Conservation (phyloP, 129 eudicot genomes). For the Cynara cardunculus region DNA sequence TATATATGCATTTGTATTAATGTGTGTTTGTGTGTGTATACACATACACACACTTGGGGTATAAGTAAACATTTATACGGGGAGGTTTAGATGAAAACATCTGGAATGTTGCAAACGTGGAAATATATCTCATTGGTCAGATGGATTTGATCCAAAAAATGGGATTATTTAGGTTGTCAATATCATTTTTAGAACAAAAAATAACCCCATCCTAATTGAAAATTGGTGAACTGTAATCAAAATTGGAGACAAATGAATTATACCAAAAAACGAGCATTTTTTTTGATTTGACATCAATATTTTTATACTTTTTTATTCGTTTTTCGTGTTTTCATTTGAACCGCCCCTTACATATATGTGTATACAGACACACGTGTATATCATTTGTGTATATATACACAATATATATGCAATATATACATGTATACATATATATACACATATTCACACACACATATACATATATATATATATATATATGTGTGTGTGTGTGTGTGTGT, state of each 20-base stretch:
- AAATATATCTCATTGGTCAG: not conserved
- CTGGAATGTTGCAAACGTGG: not conserved
- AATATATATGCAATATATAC: not conserved
- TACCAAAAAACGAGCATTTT: not conserved
- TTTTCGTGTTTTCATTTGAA: not conserved
- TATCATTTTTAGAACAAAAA: not conserved
- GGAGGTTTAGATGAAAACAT: too few relatives aligned
- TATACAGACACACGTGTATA: not conserved
- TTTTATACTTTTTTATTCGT: too few relatives aligned
- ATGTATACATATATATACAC: not conserved
- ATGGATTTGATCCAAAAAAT: not conserved
- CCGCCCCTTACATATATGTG: not conserved
- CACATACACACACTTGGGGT: not conserved
- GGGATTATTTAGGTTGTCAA: not conserved
- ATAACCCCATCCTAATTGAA: not conserved
- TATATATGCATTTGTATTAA: not conserved
- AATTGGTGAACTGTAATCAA: not conserved
- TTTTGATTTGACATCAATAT: not conserved
- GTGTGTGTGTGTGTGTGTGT: too few relatives aligned
- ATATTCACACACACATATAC: too few relatives aligned
- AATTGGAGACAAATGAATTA: not conserved
- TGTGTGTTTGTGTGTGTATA: not conserved
- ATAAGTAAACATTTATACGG: not conserved
- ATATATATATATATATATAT: too few relatives aligned
- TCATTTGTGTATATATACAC: not conserved